phyloP scores from a whole-genome alignment of 1,284 basidiomycete species.

The Ceratobasidium sp. region DNA sequence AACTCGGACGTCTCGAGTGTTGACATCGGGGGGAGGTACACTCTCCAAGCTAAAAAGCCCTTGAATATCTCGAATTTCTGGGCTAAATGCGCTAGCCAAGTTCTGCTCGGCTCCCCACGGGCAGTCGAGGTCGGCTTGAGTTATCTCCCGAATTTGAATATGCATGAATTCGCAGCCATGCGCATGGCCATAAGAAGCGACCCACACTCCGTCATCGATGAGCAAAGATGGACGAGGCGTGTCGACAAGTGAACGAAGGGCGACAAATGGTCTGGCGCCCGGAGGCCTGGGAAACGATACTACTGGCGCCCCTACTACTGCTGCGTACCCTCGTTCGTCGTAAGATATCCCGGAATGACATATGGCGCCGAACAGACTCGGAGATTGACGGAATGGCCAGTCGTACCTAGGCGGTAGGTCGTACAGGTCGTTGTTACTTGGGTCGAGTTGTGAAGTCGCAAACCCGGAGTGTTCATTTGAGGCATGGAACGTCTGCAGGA shows the following conservation, averaged over 20 bases:
- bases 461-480: not conserved
- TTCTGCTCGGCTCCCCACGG: constrained; percentile 27
- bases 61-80: not conserved
- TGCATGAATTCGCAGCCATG: constrained; percentile 35
- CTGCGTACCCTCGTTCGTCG: constrained; percentile 21
- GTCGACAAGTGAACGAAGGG: constrained; percentile 17
- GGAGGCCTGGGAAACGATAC: constrained; percentile 9
- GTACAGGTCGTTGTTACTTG: not conserved
- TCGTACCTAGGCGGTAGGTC: not conserved
- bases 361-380: constrained; percentile 18
- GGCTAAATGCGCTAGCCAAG: constrained; percentile 16
- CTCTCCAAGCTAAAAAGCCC: not conserved
- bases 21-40: not conserved
- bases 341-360: constrained; percentile 1
- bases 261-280: constrained; percentile 12
- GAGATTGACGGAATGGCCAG: constrained; percentile 22
- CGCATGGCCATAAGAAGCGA: constrained; percentile 25
- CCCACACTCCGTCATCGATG: constrained; percentile 18
- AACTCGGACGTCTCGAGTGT: constrained; percentile 4
- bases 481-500: constrained; percentile 4
- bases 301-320: not conserved
- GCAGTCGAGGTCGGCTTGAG: constrained; percentile 5
- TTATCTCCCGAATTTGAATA: constrained; percentile 11
- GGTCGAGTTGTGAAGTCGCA: not conserved
- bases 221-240: not conserved